phyloP scores from a whole-genome alignment of 2,329 filamentous ascomycete species.

The Thermothelomyces thermophilus region DNA sequence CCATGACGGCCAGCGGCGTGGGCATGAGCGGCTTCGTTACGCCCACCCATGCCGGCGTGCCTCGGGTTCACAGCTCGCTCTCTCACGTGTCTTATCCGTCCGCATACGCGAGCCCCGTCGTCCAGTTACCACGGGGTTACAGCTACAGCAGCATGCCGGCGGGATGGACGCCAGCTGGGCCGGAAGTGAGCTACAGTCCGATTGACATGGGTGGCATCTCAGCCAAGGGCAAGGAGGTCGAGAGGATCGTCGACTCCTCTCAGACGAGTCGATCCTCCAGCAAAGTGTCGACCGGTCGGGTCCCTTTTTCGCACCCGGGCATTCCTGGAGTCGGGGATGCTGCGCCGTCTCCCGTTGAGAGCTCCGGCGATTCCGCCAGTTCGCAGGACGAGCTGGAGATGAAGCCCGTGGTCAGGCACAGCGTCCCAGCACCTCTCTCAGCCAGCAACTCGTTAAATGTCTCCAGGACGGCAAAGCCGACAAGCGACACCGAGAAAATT shows the following conservation, averaged over 20 bases:
- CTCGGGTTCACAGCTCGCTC: conserved; percentile 43
- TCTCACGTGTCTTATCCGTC: conserved; percentile 43
- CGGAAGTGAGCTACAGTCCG: conserved; percentile 29
- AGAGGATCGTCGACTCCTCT: conserved; percentile 30
- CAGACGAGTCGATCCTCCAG: conserved; percentile 34
- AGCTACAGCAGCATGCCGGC: conserved; percentile 37
- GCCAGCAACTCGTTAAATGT: conserved; percentile 1
- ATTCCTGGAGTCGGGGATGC: conserved; percentile 14
- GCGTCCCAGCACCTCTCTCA: conserved; percentile 1
- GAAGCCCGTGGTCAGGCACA: conserved; percentile 24
- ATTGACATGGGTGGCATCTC: conserved; percentile 22
- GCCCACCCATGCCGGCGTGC: conserved; percentile 32
- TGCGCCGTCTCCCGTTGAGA: conserved; percentile 29
- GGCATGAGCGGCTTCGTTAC: conserved; percentile 27
- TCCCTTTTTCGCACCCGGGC: conserved; percentile 10
- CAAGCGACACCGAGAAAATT: conserved; percentile 18
- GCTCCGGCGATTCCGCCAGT: conserved; percentile 34
- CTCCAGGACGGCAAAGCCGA: conserved; percentile 7
- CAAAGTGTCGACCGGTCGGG: conserved; percentile 30
- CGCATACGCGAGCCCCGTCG: conserved; percentile 34
- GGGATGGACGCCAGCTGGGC: conserved; percentile 27
- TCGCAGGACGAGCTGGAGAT: conserved; percentile 38
- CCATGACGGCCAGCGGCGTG: conserved; percentile 37
- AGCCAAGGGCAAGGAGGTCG: conserved; percentile 39
- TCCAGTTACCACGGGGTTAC: conserved; percentile 37